Base-by-base conservation (phyloP, 169 alveolate genomes). In the Plasmodium malariae region DNA sequence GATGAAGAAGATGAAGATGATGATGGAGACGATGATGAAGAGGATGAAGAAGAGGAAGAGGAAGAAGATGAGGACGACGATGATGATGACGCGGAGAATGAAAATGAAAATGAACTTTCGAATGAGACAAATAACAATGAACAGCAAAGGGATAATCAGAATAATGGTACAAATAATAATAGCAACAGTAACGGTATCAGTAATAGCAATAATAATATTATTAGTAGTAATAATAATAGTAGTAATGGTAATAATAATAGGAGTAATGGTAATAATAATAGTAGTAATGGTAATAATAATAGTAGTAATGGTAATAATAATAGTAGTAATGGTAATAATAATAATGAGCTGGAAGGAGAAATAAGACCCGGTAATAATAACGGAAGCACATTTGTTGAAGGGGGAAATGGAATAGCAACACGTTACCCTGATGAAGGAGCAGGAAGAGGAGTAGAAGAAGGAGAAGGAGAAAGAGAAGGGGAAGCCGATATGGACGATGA, bases 401-500 rank as follows among this genome's bases (percentile, higher is more conserved):
- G 30, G 14, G 30, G 19, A 2, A 21, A 59, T 6, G 68, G 45
- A n/a, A 21, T 48, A 9, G 83, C 36, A 55, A 40, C 63, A 55
- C 34, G 45, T 43, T 62, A 70, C 43, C 51, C 36, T 26, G 85
- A 36, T 7, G 85, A 70, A 48, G 83, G 17, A 48, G 83, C 36
- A 19, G 32, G 19, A 24, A 65, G 30, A 19, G 85, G 45, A 57
- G 85, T 21, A 36, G 11, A 19, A 3, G 48, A 43, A 43, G 85
- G 45, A 2, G 85, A 70, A 11, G 45, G 14, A 40, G 83, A 70
- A 34, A 37, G 12, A 2, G 68, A 14, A 28, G 68, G 34, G 3
- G 92, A 78, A 9, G 87, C 62, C 0, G 45, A 63, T 19, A 88
- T 43, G 0, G 97, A 85, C 19, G 91, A 88, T 3, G 95, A 67